Base-by-base conservation (phyloP, 805 yeast genomes). In the Barnettozyma botsteinii region DNA sequence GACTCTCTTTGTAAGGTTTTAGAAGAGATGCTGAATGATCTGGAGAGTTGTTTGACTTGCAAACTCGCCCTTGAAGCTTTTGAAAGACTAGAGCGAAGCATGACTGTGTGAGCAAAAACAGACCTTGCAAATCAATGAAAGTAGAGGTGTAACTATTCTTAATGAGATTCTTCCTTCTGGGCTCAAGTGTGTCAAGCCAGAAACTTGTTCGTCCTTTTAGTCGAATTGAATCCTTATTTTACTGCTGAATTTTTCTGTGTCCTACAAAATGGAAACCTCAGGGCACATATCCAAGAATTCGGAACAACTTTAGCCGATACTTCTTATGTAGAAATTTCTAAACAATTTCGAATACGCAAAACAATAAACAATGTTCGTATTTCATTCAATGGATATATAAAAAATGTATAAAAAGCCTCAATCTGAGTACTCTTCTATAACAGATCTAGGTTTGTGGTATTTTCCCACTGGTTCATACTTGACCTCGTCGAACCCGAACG, bases 401-500 rank as follows among this genome's bases (percentile, higher is more conserved):
- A n/a, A n/a, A n/a, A n/a, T n/a, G n/a, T n/a, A n/a, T n/a, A n/a
- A n/a, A n/a, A n/a, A n/a, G n/a, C n/a, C 22, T n/a, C 19, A 27
- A 22, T 24, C 14, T 10, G 22, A 32, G 20, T 30, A 51, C 43
- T 68, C 70, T 26, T 66, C 62, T 34, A 67, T 66, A 9, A 69
- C 71, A 20, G 69, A 60, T 4, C 49, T 40, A 13, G 73, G 70
- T 37, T 46, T 49, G n/a, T 42, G 41, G 43, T 62, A 66, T 10
- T 52, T 43, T 10, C 72, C 67, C 24, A 64, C 53, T 1, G 73
- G 69, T 5, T 51, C 50, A 45, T 67, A 69, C 21, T 50, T 56
- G 15, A 48, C 46, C 33, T 66, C 49, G 33, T 65, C 67, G 15
- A 52, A 34, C 1, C 63, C 65, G 22, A 53, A 51, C 1, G 51